These are phyloP conservation scores for Arabidopsis suecica DNA, from an alignment of 345 rosid genomes.

Conservation along the genomic window DNA sequence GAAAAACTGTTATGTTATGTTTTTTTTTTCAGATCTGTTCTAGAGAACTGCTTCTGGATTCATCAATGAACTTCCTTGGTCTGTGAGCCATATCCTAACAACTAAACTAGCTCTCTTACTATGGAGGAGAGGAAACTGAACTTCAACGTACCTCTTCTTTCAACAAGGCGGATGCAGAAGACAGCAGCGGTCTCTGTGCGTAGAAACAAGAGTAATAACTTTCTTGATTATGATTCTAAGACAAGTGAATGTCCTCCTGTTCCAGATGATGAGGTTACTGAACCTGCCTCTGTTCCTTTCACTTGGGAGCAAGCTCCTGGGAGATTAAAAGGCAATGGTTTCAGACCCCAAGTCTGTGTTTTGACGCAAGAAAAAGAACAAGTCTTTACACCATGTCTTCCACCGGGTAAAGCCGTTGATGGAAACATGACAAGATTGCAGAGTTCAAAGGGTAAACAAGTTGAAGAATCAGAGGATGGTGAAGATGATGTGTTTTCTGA, in stretches of 20 bases:
- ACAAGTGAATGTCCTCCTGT: slow-evolving; percentile 33
- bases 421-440: slow-evolving; percentile 36
- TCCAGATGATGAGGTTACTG: slow-evolving; percentile 66
- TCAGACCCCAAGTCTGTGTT: slow-evolving; percentile 29
- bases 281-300: slow-evolving; percentile 86
- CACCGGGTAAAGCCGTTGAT: slow-evolving; percentile 48
- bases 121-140: slow-evolving; percentile 85
- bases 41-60: not conserved
- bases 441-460: slow-evolving; percentile 39
- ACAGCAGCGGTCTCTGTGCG: slow-evolving; percentile 47
- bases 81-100: slow-evolving; percentile 14
- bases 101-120: not conserved
- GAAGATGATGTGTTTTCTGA: slow-evolving; percentile 70
- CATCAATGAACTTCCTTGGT: slow-evolving; percentile 22
- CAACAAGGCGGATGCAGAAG: slow-evolving; percentile 68
- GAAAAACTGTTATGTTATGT: not conserved
- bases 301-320: slow-evolving; percentile 91
- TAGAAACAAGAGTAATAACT: slow-evolving; percentile 33
- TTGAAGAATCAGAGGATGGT: slow-evolving; percentile 42
- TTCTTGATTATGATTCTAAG: slow-evolving; percentile 16
- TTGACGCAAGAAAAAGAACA: slow-evolving; percentile 20
- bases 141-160: slow-evolving; percentile 76
- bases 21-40: slow-evolving; percentile 8
- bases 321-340: slow-evolving; percentile 51
- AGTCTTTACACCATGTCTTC: slow-evolving; percentile 49